phyloP scores from a whole-genome alignment of 345 rosid species.

The Lumnitzera littorea region DNA sequence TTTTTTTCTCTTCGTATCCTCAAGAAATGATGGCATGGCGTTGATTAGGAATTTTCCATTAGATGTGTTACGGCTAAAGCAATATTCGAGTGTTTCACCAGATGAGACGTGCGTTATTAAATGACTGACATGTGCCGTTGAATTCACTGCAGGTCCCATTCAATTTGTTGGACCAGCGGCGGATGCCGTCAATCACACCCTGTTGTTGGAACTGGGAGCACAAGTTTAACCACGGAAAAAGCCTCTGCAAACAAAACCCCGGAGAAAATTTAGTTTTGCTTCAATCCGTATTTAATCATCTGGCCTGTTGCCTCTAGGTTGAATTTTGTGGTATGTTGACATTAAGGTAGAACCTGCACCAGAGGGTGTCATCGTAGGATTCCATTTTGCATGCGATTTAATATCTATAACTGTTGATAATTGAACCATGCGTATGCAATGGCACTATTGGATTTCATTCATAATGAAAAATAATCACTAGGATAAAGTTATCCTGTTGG shows the following conservation, averaged over 20 bases:
- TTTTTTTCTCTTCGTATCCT: no score
- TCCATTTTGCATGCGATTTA: neutral
- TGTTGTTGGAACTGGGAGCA: constrained; percentile 73
- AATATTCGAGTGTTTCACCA: neutral
- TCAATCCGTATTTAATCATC: neutral
- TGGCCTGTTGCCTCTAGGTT: neutral
- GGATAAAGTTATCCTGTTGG: no score
- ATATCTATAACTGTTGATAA: neutral
- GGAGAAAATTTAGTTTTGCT: neutral
- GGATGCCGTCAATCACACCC: constrained; percentile 53
- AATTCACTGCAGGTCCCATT: constrained; percentile 58
- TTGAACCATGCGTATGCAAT: neutral
- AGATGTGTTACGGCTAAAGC: neutral
- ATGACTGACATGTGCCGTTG: no score
- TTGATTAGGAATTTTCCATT: neutral
- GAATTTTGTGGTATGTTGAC: constrained; percentile 4
- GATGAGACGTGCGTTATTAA: no score
- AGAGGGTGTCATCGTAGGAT: neutral
- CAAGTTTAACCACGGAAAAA: constrained; percentile 18
- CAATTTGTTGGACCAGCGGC: constrained; percentile 79
- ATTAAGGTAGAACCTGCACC: neutral
- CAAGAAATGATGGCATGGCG: no score
- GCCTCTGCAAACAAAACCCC: neutral
- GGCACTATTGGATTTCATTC: neutral
- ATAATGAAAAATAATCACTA: no score